These are phyloP conservation scores for Leccinum griseonigrum DNA, from an alignment of 1,284 basidiomycete genomes.

Conservation along the genomic window DNA sequence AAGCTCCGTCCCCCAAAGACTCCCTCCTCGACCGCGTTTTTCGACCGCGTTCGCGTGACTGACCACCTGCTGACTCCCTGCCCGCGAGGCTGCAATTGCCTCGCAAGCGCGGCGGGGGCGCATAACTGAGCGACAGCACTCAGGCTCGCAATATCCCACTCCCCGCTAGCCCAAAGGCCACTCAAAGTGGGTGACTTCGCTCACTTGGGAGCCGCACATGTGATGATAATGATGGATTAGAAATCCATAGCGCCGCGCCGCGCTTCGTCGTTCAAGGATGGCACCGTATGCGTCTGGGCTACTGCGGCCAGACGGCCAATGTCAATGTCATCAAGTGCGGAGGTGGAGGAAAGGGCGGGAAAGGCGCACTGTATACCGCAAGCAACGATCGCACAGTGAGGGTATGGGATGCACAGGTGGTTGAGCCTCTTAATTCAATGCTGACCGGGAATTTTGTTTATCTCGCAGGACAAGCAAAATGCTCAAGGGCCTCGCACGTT, in stretches of 20 bases:
- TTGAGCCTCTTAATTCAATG: not conserved
- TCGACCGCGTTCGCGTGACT: too few species aligned
- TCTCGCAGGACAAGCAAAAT: constrained; percentile 51
- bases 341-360: constrained; percentile 63
- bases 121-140: too few species aligned
- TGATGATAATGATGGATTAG: constrained; percentile 35
- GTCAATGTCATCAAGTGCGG: constrained; percentile 83
- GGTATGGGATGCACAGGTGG: constrained; percentile 74
- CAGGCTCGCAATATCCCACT: too few species aligned
- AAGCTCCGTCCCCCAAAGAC: too few species aligned
- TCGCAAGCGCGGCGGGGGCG: constrained; percentile 59
- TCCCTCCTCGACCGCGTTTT: too few species aligned
- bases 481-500: constrained; percentile 96
- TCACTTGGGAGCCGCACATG: constrained; percentile 80
- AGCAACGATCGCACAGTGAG: constrained; percentile 92
- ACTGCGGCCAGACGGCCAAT: constrained; percentile 63
- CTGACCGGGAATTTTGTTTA: constrained; percentile 9
- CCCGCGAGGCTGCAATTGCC: too few species aligned
- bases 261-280: constrained; percentile 95
- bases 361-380: constrained; percentile 90
- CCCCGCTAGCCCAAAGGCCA: constrained; percentile 62
- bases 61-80: too few species aligned
- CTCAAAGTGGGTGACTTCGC: constrained; percentile 95
- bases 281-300: constrained; percentile 93
- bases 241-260: constrained; percentile 78